Base-by-base conservation (phyloP, 345 rosid species). In the Salix arbutifolia region DNA sequence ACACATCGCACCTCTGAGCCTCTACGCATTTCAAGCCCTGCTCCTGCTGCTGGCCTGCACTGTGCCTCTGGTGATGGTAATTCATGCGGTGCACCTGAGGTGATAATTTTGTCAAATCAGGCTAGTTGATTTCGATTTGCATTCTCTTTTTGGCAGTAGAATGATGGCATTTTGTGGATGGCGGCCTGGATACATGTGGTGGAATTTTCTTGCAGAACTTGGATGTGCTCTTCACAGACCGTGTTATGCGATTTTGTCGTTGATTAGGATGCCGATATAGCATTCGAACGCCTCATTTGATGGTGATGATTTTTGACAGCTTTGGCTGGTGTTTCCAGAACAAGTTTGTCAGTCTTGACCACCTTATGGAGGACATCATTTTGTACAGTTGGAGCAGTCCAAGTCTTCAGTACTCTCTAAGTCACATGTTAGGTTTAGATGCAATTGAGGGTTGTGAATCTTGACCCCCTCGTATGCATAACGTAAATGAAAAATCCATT, bases 1-100 rank as follows among this genome's bases (percentile, higher is more conserved):
- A 35, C 69, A 6, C 28, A 68, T 23, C 21, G 70, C 69, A 74
- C 53, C 56, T 48, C 76, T 35, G 85, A 69, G 74, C 21, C 79
- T n/a, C 40, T 69, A 53, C n/a, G 71, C 30, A 62, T 73, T 65
- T 67, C 69, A 1, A 75, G 77, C 48, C 65, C 84, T 35, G 60
- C 60, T 31, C 75, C 84, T 13, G 73, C 69, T 69, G 77, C 70
- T 69, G 44, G 74, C 1, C 67, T 74, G 79, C 73, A 70, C 30
- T 78, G 83, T 83, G 78, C 79, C 61, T 68, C 83, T 6, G 74
- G 76, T 30, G 73, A 75, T 16, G 75, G 76, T 74, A 77, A 76
- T 44, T 79, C 83, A 3, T 10, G 65, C 12, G 33, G 74, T 72
- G 75, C 77, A 19, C 31, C 87, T 8, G 82, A 83, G 79, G 85